These are phyloP conservation scores for Penicillium crustosum DNA, from an alignment of 2,329 filamentous ascomycete genomes.

Conservation along the genomic window DNA sequence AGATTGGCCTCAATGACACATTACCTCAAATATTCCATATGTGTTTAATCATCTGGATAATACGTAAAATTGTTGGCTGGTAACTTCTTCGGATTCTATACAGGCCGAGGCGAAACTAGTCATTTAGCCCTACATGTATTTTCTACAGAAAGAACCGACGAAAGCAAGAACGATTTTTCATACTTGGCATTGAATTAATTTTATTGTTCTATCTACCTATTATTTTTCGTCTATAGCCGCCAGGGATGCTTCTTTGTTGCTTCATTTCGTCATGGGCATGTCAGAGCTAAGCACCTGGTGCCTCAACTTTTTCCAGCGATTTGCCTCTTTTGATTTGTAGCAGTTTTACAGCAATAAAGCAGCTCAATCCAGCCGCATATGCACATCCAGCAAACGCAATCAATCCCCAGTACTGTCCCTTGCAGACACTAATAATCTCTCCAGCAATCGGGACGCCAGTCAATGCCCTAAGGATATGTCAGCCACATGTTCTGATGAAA, in stretches of 20 bases:
- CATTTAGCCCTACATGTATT: background rate
- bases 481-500: background rate
- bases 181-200: background rate
- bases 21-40: background rate
- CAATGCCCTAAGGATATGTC: slow-evolving; percentile 19
- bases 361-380: slow-evolving; percentile 19
- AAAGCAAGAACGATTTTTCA: too few species aligned
- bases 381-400: slow-evolving; percentile 21
- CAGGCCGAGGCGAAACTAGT: background rate
- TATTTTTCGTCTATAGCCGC: background rate
- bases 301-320: background rate
- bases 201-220: background rate
- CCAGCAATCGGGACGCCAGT: slow-evolving; percentile 30
- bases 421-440: slow-evolving; percentile 30
- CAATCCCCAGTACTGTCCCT: slow-evolving; percentile 30
- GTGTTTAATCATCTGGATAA: background rate
- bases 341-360: slow-evolving; percentile 12
- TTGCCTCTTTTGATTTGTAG: slow-evolving; percentile 9
- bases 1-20: background rate
- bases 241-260: background rate
- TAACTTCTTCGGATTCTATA: background rate
- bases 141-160: background rate
- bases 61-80: background rate
- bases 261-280: slow-evolving; percentile 9
- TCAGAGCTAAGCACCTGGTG: slow-evolving; percentile 3